Percentiles rank a stretch among this genome's conserved stretches.
Evolutionary conservation across 2,329 filamentous ascomycete genomes (phyloP).

Genomic region (Talaromyces sp.): DNA sequence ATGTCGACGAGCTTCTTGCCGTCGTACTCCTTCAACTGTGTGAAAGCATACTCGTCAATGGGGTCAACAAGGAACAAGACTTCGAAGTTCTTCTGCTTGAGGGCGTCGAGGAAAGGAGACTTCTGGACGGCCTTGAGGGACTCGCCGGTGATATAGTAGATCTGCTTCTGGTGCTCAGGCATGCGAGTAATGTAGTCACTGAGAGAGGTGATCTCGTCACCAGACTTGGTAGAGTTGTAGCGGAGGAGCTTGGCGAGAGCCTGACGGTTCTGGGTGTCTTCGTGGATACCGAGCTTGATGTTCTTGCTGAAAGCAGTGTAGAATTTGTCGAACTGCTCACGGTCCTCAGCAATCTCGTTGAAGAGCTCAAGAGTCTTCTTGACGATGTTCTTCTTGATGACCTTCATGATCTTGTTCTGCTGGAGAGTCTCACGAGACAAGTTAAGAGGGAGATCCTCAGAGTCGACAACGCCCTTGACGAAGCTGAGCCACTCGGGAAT

Average conservation of each 20-base stretch:
- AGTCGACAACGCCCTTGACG: constrained; percentile 99
- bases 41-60: constrained; percentile 99
- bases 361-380: constrained; percentile 99
- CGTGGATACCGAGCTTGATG: constrained; percentile 99
- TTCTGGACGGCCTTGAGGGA: constrained; percentile 96
- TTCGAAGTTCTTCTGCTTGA: constrained; percentile 99
- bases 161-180: constrained; percentile 99
- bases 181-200: constrained; percentile 98
- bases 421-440: constrained; percentile 99
- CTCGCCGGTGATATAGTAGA: constrained; percentile 99
- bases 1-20: constrained; percentile 99
- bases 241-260: constrained; percentile 95
- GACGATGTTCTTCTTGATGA: constrained; percentile 99
- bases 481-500: constrained; percentile 99
- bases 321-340: constrained; percentile 99
- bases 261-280: constrained; percentile 95
- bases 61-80: constrained; percentile 99
- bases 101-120: constrained; percentile 97
- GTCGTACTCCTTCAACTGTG: constrained; percentile 99
- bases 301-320: constrained; percentile 99
- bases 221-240: constrained; percentile 98
- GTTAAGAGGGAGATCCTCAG: constrained; percentile 98
- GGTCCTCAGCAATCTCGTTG: constrained; percentile 97
- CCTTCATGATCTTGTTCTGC: constrained; percentile 99
- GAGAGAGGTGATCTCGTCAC: constrained; percentile 91